phyloP scores from a whole-genome alignment of 768 basidiomycete species.

The Postia placenta region DNA sequence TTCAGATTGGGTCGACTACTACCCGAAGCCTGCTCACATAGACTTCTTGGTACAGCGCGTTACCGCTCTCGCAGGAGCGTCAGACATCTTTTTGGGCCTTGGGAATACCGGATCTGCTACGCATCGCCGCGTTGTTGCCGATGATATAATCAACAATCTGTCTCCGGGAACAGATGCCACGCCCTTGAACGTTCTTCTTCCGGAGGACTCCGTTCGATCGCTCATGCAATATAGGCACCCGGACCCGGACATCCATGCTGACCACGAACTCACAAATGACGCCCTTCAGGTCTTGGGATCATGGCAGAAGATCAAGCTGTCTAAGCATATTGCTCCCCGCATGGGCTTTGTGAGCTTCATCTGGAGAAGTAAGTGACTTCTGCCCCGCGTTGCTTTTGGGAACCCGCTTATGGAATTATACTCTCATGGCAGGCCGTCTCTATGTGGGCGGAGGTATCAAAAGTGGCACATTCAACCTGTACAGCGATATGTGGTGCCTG shows the following conservation, averaged over 20 bases:
- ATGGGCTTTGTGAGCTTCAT: constrained; percentile 19
- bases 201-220: neutral
- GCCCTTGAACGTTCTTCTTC: constrained; percentile 5
- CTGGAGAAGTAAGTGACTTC: constrained; percentile 16
- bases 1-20: constrained; percentile 22
- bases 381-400: no score
- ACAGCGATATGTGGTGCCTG: constrained; percentile 16
- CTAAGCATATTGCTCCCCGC: constrained; percentile 22
- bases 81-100: constrained; percentile 24
- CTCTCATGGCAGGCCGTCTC: constrained; percentile 6
- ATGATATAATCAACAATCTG: constrained; percentile 1
- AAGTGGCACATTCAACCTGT: constrained; percentile 8
- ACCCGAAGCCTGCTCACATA: constrained; percentile 15
- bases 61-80: constrained; percentile 16
- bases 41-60: constrained; percentile 25
- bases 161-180: neutral
- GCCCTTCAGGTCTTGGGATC: constrained; percentile 29
- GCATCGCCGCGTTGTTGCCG: constrained; percentile 20
- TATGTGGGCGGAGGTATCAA: constrained; percentile 15
- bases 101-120: constrained; percentile 30
- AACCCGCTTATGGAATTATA: no score
- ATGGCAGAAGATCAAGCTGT: constrained; percentile 27
- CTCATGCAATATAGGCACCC: constrained; percentile 10
- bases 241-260: constrained; percentile 9
- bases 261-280: constrained; percentile 5